These are phyloP conservation scores for Lepiota venenata DNA, from an alignment of 768 basidiomycete species.

Conservation along the genomic window DNA sequence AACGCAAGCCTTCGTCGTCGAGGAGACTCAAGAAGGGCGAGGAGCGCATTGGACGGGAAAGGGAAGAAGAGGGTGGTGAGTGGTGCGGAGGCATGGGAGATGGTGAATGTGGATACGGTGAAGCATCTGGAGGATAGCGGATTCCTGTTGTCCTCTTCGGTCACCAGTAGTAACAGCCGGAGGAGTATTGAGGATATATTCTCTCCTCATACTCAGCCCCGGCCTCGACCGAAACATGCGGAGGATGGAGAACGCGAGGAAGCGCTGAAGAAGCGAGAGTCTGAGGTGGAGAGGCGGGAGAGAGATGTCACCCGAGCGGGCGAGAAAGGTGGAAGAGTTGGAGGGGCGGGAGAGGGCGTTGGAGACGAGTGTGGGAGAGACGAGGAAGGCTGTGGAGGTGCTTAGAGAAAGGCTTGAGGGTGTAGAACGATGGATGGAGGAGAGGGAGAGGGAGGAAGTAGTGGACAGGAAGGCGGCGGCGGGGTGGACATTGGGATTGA, in stretches of 20 bases:
- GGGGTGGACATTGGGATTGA: neutral
- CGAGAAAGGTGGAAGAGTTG: neutral
- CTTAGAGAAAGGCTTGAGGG: neutral
- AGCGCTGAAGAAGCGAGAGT: too few species aligned
- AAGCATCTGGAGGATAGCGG: neutral
- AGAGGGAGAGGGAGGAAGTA: neutral
- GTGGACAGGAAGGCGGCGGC: neutral
- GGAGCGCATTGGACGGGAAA: constrained; percentile 1
- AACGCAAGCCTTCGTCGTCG: neutral
- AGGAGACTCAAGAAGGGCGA: neutral
- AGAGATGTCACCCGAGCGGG: neutral
- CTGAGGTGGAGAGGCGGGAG: neutral
- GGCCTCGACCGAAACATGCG: too few species aligned
- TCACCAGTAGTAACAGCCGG: neutral
- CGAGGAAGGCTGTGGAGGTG: neutral
- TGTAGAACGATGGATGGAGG: neutral
- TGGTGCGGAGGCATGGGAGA: constrained; percentile 11
- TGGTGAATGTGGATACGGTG: constrained; percentile 6
- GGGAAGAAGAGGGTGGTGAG: constrained; percentile 9
- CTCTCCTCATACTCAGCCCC: neutral
- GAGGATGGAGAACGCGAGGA: too few species aligned
- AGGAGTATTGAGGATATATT: constrained; percentile 7
- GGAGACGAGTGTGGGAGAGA: neutral
- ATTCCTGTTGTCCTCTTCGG: too few species aligned
- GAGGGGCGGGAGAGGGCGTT: neutral